Percentiles rank a stretch among this genome's conserved stretches.
phyloP scores from a whole-genome alignment of 2,329 filamentous ascomycete species.

The Madurella fahalii region DNA sequence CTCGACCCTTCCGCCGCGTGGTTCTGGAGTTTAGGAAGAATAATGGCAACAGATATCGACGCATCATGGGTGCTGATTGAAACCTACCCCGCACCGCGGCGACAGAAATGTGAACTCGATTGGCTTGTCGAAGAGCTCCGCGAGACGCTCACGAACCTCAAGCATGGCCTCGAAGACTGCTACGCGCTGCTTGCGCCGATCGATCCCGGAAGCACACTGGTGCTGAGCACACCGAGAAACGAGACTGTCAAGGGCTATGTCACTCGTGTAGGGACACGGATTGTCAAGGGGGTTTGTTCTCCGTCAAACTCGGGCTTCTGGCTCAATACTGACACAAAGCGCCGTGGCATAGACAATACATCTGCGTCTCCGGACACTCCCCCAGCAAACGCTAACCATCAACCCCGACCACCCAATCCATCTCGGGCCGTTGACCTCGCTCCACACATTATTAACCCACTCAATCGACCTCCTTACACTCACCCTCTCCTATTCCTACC shows the following conservation, averaged over 20 bases:
- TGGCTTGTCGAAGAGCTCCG: slow-evolving; percentile 53
- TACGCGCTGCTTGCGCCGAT: slow-evolving; percentile 79
- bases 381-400: slow-evolving; percentile 46
- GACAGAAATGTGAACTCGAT: slow-evolving; percentile 48
- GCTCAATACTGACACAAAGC: not conserved
- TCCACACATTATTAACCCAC: slow-evolving; percentile 75
- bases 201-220: slow-evolving; percentile 82
- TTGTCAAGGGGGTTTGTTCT: slow-evolving; percentile 77
- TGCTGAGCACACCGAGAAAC: slow-evolving; percentile 79
- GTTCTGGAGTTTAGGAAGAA: not conserved
- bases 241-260: slow-evolving; percentile 91
- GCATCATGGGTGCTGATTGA: slow-evolving; percentile 31
- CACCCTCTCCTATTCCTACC: slow-evolving; percentile 66
- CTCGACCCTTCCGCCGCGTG: no score
- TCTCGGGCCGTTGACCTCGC: slow-evolving; percentile 65
- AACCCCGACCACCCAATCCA: slow-evolving; percentile 48
- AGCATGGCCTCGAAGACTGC: slow-evolving; percentile 77
- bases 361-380: slow-evolving; percentile 68
- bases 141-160: slow-evolving; percentile 46
- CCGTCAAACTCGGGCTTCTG: not conserved
- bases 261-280: slow-evolving; percentile 82
- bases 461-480: slow-evolving; percentile 79
- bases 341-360: slow-evolving; percentile 58
- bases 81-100: not conserved
- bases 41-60: slow-evolving; percentile 11